Conservation (phyloP, 805 yeast species). For the Candida adriatica region DNA sequence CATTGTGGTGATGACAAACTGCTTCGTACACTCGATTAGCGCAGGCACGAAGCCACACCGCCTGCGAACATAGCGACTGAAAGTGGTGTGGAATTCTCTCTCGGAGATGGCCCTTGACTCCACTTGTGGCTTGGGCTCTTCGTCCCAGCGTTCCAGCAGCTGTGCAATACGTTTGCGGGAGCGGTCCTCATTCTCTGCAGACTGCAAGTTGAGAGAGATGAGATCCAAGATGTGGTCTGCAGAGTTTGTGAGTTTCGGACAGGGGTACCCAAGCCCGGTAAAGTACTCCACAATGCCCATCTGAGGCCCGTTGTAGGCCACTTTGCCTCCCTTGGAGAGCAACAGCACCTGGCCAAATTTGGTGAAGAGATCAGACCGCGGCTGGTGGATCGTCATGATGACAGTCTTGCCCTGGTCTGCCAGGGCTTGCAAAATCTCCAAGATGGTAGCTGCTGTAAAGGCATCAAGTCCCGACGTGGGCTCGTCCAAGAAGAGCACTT, state of each 20-base stretch:
- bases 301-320: slow-evolving; percentile 64
- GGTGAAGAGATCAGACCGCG: slow-evolving; percentile 61
- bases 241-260: slow-evolving; percentile 58
- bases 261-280: slow-evolving; percentile 38
- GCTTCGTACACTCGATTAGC: slow-evolving; percentile 15
- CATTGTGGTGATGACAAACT: slow-evolving; percentile 24
- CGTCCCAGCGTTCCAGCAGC: slow-evolving; percentile 14
- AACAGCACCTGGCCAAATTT: slow-evolving; percentile 67
- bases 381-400: slow-evolving; percentile 79
- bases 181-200: slow-evolving; percentile 8
- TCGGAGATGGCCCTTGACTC: slow-evolving; percentile 4
- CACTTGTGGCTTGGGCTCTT: background rate
- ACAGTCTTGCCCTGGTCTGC: slow-evolving; percentile 63
- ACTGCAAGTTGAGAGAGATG: slow-evolving; percentile 38
- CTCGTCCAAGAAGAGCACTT: slow-evolving; percentile 70
- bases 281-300: slow-evolving; percentile 43
- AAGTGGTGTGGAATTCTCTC: slow-evolving; percentile 10
- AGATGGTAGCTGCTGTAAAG: slow-evolving; percentile 66
- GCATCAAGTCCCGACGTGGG: slow-evolving; percentile 89
- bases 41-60: slow-evolving; percentile 18
- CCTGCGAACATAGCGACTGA: slow-evolving; percentile 11
- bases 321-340: slow-evolving; percentile 71
- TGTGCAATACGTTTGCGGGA: slow-evolving; percentile 14
- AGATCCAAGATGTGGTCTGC: slow-evolving; percentile 75
- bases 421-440: slow-evolving; percentile 51